Evolutionary conservation across 257 asterid species (phyloP).

Genomic region (Parsonsia alboflavescens): DNA sequence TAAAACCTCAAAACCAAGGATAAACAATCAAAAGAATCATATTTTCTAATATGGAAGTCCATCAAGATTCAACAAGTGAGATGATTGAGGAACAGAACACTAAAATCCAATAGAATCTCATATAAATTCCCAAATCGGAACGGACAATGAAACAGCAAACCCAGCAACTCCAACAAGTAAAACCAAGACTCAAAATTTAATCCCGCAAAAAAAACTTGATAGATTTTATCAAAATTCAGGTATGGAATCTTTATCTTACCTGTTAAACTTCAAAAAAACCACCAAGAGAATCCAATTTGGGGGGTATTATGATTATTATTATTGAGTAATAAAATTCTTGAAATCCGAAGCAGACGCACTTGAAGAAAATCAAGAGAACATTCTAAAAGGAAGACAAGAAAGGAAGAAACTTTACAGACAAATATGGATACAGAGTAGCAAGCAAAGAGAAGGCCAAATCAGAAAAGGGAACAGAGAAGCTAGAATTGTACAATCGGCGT

Average conservation of each 20-base stretch:
- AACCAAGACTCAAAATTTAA: not conserved
- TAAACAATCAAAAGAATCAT: not conserved
- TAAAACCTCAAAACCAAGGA: slow-evolving; percentile 6
- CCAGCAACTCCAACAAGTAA: not conserved
- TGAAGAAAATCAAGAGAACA: slow-evolving; percentile 6
- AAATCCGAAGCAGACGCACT: slow-evolving; percentile 17
- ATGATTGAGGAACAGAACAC: not conserved
- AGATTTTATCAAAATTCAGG: not conserved
- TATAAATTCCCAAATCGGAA: not conserved
- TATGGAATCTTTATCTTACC: slow-evolving; percentile 7
- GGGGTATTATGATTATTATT: not conserved
- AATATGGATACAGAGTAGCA: not conserved
- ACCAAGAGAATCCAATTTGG: slow-evolving; percentile 9
- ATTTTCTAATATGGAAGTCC: not conserved
- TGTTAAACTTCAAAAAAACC: not conserved
- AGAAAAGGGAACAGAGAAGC: not conserved
- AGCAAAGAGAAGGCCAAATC: not conserved
- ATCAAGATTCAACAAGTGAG: slow-evolving; percentile 7
- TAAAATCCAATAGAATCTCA: not conserved
- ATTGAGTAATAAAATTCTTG: slow-evolving; percentile 9
- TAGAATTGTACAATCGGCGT: slow-evolving; percentile 4
- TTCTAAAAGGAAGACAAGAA: not conserved
- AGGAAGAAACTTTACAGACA: not conserved
- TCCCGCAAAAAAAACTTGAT: not conserved
- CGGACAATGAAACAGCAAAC: not conserved